A percentile compares a stretch with the other conserved stretches of the same genome.
These are phyloP conservation scores for Xylaria sp. DNA, from an alignment of 2,329 filamentous ascomycete genomes.

Conservation along the genomic window DNA sequence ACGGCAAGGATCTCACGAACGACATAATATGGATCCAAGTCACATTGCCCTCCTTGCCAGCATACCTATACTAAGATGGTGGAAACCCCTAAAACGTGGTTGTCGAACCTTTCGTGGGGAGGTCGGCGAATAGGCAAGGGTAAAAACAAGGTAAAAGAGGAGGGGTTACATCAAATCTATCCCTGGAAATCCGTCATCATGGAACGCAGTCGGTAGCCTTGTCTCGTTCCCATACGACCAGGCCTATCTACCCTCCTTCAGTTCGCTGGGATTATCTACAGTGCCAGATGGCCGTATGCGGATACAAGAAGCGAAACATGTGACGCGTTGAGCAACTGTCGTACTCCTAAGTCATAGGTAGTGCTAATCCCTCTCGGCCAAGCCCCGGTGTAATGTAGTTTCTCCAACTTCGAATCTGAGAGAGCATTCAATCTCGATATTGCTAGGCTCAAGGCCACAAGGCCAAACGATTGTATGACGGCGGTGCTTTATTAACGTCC, in stretches of 20 bases:
- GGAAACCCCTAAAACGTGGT: slow-evolving; percentile 17
- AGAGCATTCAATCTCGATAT: slow-evolving; percentile 4
- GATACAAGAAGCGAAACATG: slow-evolving; percentile 25
- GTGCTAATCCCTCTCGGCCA: slow-evolving; percentile 1
- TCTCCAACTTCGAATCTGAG: neutral
- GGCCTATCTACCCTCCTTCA: neutral
- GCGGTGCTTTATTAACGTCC: slow-evolving; percentile 22
- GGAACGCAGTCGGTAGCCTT: slow-evolving; percentile 21
- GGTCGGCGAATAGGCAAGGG: slow-evolving; percentile 3
- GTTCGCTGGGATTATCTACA: neutral
- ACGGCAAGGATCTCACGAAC: slow-evolving; percentile 7
- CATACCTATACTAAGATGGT: slow-evolving; percentile 2
- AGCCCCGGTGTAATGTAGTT: neutral
- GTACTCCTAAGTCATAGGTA: neutral
- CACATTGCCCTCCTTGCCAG: slow-evolving; percentile 24
- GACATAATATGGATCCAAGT: slow-evolving; percentile 19
- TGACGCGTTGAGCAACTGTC: slow-evolving; percentile 7
- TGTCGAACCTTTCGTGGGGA: slow-evolving; percentile 3
- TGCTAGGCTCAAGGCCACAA: neutral
- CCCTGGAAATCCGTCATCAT: slow-evolving; percentile 16
- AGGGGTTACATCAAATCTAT: slow-evolving; percentile 11
- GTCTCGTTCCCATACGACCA: slow-evolving; percentile 25
- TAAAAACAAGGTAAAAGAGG: neutral
- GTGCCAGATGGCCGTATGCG: slow-evolving; percentile 14
- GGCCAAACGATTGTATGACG: slow-evolving; percentile 1